Conservation (phyloP, 768 basidiomycete genomes). For the Coprinopsis strossmayeri region DNA sequence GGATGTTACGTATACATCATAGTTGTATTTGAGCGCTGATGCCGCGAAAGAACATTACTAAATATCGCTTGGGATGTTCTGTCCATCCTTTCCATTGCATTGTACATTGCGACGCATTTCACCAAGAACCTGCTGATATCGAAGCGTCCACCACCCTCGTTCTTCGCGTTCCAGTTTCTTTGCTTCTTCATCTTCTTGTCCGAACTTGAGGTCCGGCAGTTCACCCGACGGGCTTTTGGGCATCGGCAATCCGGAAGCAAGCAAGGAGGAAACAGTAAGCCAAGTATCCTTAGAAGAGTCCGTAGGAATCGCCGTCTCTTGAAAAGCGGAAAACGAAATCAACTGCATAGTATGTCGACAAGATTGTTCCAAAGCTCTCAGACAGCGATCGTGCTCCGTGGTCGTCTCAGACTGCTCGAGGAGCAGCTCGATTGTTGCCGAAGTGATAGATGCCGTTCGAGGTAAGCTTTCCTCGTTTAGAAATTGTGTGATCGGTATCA, state of each 20-base stretch:
- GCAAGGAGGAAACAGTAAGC: conserved; percentile 28
- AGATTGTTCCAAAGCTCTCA: conserved; percentile 47
- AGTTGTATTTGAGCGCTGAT: too few relatives aligned
- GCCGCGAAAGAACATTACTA: background rate
- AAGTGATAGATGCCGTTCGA: background rate
- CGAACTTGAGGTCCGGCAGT: conserved; percentile 22
- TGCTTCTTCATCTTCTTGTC: conserved; percentile 14
- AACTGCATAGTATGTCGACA: conserved; percentile 38
- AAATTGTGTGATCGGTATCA: background rate
- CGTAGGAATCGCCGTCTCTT: conserved; percentile 15
- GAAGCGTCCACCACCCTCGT: conserved; percentile 66
- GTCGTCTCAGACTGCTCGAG: background rate
- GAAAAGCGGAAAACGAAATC: conserved; percentile 23
- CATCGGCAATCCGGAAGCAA: conserved; percentile 44
- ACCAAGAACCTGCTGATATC: conserved; percentile 55
- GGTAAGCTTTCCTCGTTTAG: background rate
- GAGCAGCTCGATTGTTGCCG: background rate
- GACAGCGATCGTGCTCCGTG: conserved; percentile 26
- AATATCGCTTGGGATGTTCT: background rate
- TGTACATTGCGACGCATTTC: background rate
- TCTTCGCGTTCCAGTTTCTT: conserved; percentile 54
- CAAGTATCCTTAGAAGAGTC: conserved; percentile 23
- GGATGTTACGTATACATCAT: too few relatives aligned
- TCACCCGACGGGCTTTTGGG: conserved; percentile 73
- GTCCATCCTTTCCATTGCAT: background rate